Evolutionary conservation across 176 grass and related monocot genomes (phyloP).

Genomic region (Oryza officinalis): DNA sequence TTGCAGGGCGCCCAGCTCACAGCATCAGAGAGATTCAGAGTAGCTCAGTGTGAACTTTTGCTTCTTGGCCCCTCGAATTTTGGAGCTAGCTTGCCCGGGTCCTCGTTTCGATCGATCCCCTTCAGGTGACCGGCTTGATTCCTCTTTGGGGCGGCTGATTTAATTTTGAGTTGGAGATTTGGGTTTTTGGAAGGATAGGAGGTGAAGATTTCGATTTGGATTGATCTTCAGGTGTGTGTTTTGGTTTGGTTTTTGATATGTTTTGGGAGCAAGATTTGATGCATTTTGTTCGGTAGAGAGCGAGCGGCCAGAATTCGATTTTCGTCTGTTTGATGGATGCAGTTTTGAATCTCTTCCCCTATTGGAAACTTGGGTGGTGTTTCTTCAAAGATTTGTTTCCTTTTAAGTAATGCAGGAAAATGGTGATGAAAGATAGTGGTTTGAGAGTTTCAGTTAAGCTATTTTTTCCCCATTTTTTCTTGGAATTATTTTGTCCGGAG

Average conservation of each 20-base stretch:
- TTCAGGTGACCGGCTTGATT: constrained; percentile 29
- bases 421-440: background rate
- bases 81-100: background rate
- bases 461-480: background rate
- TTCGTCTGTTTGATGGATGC: background rate
- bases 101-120: constrained; percentile 13
- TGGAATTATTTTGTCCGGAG: background rate
- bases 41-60: background rate
- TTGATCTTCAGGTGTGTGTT: background rate
- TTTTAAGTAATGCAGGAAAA: background rate
- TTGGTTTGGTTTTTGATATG: background rate
- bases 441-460: background rate
- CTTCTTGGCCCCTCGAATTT: background rate
- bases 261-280: constrained; percentile 4
- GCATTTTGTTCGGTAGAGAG: background rate
- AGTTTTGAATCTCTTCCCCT: background rate
- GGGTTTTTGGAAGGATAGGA: background rate
- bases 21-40: background rate
- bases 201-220: background rate
- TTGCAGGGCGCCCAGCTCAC: background rate
- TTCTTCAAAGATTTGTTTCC: background rate
- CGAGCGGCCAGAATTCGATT: background rate
- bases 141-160: background rate
- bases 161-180: background rate
- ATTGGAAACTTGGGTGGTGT: background rate